A percentile compares a stretch with the other conserved stretches of the same genome.
These are phyloP conservation scores for Cetradonia linearis DNA, from an alignment of 495 filamentous ascomycete genomes.

Conservation along the genomic window DNA sequence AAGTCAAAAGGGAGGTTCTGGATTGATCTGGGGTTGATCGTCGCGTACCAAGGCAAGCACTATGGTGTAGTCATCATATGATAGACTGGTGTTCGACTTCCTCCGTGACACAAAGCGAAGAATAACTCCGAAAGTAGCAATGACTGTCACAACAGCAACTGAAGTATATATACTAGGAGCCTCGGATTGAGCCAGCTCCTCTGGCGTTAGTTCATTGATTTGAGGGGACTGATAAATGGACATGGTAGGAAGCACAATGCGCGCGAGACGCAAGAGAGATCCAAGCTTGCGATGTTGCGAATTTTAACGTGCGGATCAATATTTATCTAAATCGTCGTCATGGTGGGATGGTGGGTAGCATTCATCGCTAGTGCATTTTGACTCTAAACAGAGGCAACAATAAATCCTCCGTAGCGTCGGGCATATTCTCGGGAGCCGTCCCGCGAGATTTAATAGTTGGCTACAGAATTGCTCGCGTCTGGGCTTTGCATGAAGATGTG, in stretches of 20 bases:
- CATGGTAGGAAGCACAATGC: background rate
- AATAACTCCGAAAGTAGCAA: conserved; percentile 13
- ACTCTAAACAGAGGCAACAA: background rate
- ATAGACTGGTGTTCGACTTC: conserved; percentile 1
- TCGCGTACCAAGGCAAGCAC: conserved; percentile 2
- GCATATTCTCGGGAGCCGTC: too few relatives aligned
- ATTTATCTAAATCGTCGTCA: background rate
- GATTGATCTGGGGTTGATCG: background rate
- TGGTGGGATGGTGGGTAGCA: background rate
- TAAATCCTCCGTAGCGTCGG: too few relatives aligned
- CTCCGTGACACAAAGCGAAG: conserved; percentile 14
- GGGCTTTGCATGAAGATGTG: background rate
- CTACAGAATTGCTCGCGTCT: background rate
- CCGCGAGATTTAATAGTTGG: too few relatives aligned
- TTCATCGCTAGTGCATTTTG: background rate
- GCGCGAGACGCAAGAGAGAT: background rate
- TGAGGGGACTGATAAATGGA: background rate
- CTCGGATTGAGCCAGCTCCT: background rate
- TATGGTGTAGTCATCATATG: conserved; percentile 15
- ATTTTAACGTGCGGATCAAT: background rate
- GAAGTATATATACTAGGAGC: conserved; percentile 2
- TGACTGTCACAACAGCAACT: conserved; percentile 1
- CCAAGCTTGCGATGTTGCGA: background rate
- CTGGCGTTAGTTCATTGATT: background rate
- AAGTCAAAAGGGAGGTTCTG: background rate